Conservation (phyloP, 352 stramenopile species). For the Globisporangium emineosum region DNA sequence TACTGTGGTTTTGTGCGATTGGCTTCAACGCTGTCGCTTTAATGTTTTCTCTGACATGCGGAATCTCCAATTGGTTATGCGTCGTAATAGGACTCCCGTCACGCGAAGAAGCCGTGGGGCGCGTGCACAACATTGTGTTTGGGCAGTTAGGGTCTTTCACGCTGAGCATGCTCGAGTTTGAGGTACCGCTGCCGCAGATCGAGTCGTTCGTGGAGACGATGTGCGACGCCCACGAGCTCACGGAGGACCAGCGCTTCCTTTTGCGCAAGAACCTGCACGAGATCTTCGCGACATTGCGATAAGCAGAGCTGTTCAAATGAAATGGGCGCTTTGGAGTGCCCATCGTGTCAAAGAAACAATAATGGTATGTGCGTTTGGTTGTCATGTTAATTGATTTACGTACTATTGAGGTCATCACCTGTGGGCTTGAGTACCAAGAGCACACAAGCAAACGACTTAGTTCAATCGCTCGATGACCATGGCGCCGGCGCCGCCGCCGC, state of each 20-base stretch:
- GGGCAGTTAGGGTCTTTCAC: slow-evolving; percentile 83
- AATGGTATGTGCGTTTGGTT: background rate
- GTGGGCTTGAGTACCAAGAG: background rate
- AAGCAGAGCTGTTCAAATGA: background rate
- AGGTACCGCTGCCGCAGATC: slow-evolving; percentile 74
- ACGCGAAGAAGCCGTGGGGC: slow-evolving; percentile 77
- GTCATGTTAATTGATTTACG: slow-evolving; percentile 10
- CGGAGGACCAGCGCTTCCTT: slow-evolving; percentile 81
- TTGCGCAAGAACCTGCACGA: slow-evolving; percentile 78
- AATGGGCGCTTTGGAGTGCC: background rate
- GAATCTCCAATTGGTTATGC: background rate
- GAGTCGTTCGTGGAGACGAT: slow-evolving; percentile 87
- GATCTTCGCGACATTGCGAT: slow-evolving; percentile 55
- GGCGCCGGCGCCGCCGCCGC: slow-evolving; percentile 94
- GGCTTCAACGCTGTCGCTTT: background rate
- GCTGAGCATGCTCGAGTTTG: slow-evolving; percentile 86
- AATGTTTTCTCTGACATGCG: background rate
- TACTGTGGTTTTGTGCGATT: slow-evolving; percentile 15
- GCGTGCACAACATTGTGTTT: slow-evolving; percentile 88
- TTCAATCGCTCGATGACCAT: slow-evolving; percentile 93
- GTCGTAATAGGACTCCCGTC: slow-evolving; percentile 36
- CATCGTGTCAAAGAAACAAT: background rate
- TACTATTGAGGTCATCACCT: background rate
- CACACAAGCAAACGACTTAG: slow-evolving; percentile 50
- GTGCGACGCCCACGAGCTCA: slow-evolving; percentile 83